Evolutionary conservation across 2,329 filamentous ascomycete genomes (phyloP), one percentile per base, ranked within the genome.

Genomic region (Epichloe hybrida): DNA sequence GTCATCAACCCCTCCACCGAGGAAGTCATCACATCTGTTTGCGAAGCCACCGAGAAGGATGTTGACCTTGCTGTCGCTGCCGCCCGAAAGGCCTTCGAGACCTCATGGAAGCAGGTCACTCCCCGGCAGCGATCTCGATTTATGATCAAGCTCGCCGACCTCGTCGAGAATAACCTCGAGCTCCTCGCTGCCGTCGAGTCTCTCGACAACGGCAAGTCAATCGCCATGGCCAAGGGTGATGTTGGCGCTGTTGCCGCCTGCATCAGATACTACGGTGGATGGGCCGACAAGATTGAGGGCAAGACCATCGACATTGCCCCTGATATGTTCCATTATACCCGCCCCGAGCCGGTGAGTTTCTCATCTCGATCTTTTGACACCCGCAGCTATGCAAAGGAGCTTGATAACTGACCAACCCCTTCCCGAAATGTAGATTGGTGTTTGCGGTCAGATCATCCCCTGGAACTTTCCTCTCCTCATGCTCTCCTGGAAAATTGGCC

Each of bases 281-380:
- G 85, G 83, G 86, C 88, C 61, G 89, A 95, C 76, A 95, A 95
- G 81, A 83, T 93, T 58, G 77, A 83, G 69, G 88, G 89, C 69
- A 88, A 90, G 75, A 88, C 88, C 51, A 82, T 93, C 57, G 86
- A 94, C 61, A 86, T 88, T 59, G 73, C 77, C 61, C 77, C 80
- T 52, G 83, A 86, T 57, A 88, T 83, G 68, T 88, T 94, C 72
- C 84, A 87, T 73, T 94, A 93, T 73, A 89, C 86, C 56, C 64
- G 63, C 62, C 79, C 81, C 58, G 87, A 95, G 76, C 86, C 88
- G 11, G 73, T 79, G 64, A 59, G 75, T 69, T 23, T 42, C n/a
- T 4, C 35, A 9, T 17, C 7, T 21, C 3, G 12, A 27, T 20
- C 7, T n/a, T 17, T n/a, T 27, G 38, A 38, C 23, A 27, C 15